Evolutionary conservation across 2,329 filamentous ascomycete species (phyloP).

Genomic region (Huntiella moniliformis): DNA sequence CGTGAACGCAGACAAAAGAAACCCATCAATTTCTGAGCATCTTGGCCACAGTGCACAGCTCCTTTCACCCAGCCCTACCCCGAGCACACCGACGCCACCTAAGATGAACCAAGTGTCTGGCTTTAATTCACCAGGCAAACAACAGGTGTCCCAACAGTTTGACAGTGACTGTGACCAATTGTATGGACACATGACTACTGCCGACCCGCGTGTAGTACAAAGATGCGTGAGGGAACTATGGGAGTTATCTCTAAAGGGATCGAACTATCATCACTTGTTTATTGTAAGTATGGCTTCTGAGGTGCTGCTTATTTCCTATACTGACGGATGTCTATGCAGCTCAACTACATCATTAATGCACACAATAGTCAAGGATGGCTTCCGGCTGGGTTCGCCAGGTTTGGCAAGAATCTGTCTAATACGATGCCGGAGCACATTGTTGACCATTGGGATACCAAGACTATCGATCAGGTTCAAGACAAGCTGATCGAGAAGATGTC

Average conservation of each 20-base stretch:
- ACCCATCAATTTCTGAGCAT: too few species aligned
- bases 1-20: too few species aligned
- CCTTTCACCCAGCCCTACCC: too few species aligned
- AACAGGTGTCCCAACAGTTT: too few species aligned
- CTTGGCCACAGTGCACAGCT: too few species aligned
- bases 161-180: background rate
- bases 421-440: slow-evolving; percentile 25
- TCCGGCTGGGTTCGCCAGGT: slow-evolving; percentile 20
- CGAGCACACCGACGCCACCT: too few species aligned
- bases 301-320: background rate
- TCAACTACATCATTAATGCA: slow-evolving; percentile 19
- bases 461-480: slow-evolving; percentile 29
- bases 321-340: slow-evolving; percentile 3
- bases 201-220: slow-evolving; percentile 22
- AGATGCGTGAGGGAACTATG: slow-evolving; percentile 26
- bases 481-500: slow-evolving; percentile 31
- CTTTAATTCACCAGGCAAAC: too few species aligned
- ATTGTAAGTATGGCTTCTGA: slow-evolving; percentile 18
- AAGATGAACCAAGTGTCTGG: too few species aligned
- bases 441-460: slow-evolving; percentile 9
- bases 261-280: slow-evolving; percentile 28
- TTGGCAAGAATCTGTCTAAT: slow-evolving; percentile 26
- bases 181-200: background rate
- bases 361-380: too few species aligned
- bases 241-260: slow-evolving; percentile 25